Conservation (phyloP, 2,329 filamentous ascomycete species). For the Nothophoma quercina region DNA sequence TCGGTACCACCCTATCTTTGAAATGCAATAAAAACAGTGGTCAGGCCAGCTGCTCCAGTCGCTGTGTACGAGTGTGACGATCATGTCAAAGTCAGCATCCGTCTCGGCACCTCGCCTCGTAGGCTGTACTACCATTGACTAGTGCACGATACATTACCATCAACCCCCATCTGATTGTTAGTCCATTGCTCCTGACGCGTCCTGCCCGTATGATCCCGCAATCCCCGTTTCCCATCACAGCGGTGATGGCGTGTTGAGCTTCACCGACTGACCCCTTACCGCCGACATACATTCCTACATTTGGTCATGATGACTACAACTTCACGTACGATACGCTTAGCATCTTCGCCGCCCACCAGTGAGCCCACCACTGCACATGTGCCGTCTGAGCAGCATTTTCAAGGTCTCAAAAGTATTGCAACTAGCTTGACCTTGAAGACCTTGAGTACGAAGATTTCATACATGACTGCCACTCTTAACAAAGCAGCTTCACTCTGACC, state of each 20-base stretch:
- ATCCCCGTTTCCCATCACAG: constrained; percentile 34
- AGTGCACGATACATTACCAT: constrained; percentile 32
- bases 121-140: constrained; percentile 32
- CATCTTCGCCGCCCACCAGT: background rate
- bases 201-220: constrained; percentile 40
- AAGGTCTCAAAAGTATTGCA: background rate
- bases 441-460: too few relatives aligned
- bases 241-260: constrained; percentile 14
- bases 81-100: constrained; percentile 41
- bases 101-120: constrained; percentile 31
- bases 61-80: constrained; percentile 36
- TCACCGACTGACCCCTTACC: constrained; percentile 14
- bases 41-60: constrained; percentile 3
- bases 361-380: background rate
- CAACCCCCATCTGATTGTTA: constrained; percentile 27
- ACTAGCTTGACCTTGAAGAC: background rate
- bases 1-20: constrained; percentile 25
- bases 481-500: too few relatives aligned
- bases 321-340: background rate
- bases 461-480: too few relatives aligned
- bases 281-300: constrained; percentile 7
- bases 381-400: background rate
- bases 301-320: constrained; percentile 1
- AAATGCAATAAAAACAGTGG: constrained; percentile 19
- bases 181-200: constrained; percentile 30